Percentiles rank a stretch among this genome's conserved stretches.
Conservation (phyloP, 2,329 filamentous ascomycete species). For the Cladobotryum mycophilum region DNA sequence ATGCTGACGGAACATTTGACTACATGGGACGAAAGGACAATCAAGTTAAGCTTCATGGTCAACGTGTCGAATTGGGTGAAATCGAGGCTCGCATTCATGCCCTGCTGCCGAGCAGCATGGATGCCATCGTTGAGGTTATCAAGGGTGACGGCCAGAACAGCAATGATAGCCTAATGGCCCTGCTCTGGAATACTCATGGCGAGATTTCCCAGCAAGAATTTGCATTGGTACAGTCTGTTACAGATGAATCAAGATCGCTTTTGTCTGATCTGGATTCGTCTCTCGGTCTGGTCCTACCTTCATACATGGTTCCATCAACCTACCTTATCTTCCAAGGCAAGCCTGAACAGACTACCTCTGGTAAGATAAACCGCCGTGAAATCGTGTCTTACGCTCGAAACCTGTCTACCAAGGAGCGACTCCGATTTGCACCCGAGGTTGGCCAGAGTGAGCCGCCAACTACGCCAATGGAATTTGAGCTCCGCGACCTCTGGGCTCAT, state of each 20-base stretch:
- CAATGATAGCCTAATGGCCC: constrained; percentile 6
- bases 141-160: constrained; percentile 6
- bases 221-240: constrained; percentile 1
- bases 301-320: constrained; percentile 13
- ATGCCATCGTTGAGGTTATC: constrained; percentile 7
- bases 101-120: constrained; percentile 5
- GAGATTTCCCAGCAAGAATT: not conserved
- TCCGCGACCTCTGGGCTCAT: constrained; percentile 7
- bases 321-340: constrained; percentile 12
- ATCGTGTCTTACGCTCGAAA: constrained; percentile 2
- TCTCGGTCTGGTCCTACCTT: constrained; percentile 6
- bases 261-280: constrained; percentile 10
- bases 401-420: constrained; percentile 5
- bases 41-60: constrained; percentile 11
- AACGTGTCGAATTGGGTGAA: constrained; percentile 10
- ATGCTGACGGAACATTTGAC: constrained; percentile 10
- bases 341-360: constrained; percentile 10
- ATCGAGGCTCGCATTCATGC: constrained; percentile 10
- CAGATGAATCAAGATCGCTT: constrained; percentile 2
- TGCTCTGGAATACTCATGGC: constrained; percentile 12
- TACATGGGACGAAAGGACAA: constrained; percentile 11
- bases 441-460: constrained; percentile 4
- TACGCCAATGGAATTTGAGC: constrained; percentile 5
- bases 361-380: constrained; percentile 10
- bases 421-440: constrained; percentile 2